Evolutionary conservation across 345 rosid genomes (phyloP).

Genomic region (Xanthoceras sorbifolium): DNA sequence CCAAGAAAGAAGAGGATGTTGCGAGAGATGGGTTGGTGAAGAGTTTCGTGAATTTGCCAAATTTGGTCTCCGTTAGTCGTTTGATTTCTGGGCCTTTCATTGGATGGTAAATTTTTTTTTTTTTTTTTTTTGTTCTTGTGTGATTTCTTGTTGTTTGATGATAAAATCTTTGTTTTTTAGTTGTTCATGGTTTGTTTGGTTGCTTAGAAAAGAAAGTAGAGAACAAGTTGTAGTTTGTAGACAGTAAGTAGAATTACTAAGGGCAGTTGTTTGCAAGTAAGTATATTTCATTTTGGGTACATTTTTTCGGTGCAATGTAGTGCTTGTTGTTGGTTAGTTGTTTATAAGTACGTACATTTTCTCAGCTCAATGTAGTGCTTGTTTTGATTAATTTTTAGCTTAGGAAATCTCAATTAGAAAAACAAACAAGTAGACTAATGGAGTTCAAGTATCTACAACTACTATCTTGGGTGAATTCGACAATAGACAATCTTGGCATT

Average conservation of each 20-base stretch:
- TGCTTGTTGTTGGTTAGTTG: not conserved
- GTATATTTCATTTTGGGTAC: not conserved
- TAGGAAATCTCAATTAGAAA: not conserved
- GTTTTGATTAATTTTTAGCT: slow-evolving; percentile 6
- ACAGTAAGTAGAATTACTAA: not conserved
- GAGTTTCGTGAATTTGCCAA: slow-evolving; percentile 79
- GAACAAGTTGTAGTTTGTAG: not conserved
- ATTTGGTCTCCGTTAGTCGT: slow-evolving; percentile 70
- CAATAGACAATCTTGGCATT: not conserved
- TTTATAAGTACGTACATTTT: too few relatives aligned
- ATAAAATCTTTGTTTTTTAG: not conserved
- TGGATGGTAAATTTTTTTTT: slow-evolving; percentile 66
- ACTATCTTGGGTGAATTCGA: not conserved
- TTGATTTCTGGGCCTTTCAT: slow-evolving; percentile 86
- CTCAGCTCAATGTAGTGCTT: not conserved
- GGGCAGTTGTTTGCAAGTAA: not conserved
- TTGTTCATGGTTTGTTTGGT: not conserved
- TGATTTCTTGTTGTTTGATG: not conserved
- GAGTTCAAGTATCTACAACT: not conserved
- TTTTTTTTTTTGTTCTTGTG: not conserved
- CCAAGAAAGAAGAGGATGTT: slow-evolving; percentile 27
- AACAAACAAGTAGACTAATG: not conserved
- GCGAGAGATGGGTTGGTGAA: slow-evolving; percentile 32
- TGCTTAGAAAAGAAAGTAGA: not conserved
- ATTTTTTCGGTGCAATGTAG: not conserved